phyloP scores from a whole-genome alignment of 192 early-diverging fungal genomes.

The Lobosporangium transversale region DNA sequence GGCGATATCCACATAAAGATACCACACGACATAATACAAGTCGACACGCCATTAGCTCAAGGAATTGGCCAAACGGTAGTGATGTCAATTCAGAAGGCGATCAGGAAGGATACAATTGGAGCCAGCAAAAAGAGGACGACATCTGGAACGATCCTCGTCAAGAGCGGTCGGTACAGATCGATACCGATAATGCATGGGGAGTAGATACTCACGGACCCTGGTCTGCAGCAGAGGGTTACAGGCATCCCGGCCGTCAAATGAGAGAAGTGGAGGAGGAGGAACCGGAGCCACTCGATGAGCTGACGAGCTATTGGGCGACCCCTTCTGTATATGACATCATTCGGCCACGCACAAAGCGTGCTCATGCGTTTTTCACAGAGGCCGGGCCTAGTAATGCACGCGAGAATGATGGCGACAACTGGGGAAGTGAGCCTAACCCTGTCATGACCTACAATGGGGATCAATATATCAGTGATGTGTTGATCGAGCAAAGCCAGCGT shows the following conservation, averaged over 20 bases:
- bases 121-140: not conserved
- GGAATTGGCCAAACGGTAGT: not conserved
- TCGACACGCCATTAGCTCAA: not conserved
- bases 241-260: not conserved
- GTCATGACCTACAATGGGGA: conserved; percentile 23
- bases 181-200: conserved; percentile 20
- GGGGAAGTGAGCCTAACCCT: conserved; percentile 21
- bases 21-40: not conserved
- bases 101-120: not conserved
- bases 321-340: conserved; percentile 14
- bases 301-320: conserved; percentile 27
- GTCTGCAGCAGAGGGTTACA: not conserved
- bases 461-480: conserved; percentile 20
- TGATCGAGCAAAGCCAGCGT: conserved; percentile 26
- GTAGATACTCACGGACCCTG: conserved; percentile 6
- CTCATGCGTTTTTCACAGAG: conserved; percentile 3
- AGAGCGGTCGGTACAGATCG: not conserved
- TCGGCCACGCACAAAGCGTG: conserved; percentile 9
- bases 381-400: not conserved
- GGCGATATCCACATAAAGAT: not conserved
- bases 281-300: conserved; percentile 17
- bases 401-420: conserved; percentile 19
- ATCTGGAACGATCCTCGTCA: not conserved
- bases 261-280: not conserved
- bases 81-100: not conserved